Percentiles rank a stretch among this genome's conserved stretches.
Conservation (phyloP, 257 asterid species). For the Penstemon davidsonii region DNA sequence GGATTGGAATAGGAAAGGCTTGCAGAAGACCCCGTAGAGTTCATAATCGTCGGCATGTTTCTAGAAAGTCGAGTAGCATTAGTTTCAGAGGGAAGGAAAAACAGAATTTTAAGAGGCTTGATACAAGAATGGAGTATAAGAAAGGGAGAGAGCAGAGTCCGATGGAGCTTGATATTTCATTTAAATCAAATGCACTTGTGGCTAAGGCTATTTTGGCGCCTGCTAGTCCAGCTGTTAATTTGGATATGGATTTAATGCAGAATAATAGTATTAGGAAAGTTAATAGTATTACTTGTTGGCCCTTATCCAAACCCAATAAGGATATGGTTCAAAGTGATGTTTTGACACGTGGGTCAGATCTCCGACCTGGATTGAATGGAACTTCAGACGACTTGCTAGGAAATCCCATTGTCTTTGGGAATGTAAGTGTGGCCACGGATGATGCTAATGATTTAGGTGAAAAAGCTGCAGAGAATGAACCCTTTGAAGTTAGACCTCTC, state of each 20-base stretch:
- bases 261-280: conserved; percentile 34
- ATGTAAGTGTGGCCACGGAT: conserved; percentile 23
- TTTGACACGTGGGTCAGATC: conserved; percentile 29
- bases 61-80: conserved; percentile 29
- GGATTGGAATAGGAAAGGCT: conserved; percentile 53
- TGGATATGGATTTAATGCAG: conserved; percentile 27
- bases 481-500: conserved; percentile 21
- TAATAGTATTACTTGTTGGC: conserved; percentile 31
- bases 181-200: conserved; percentile 74
- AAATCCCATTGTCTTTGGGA: conserved; percentile 30
- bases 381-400: conserved; percentile 31
- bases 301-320: conserved; percentile 30
- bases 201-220: conserved; percentile 70
- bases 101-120: conserved; percentile 32
- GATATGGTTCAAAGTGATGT: conserved; percentile 29
- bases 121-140: conserved; percentile 33
- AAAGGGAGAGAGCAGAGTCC: conserved; percentile 55
- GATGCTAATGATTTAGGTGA: conserved; percentile 27
- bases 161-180: conserved; percentile 73
- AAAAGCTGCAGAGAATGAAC: conserved; percentile 23
- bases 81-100: conserved; percentile 43
- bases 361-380: conserved; percentile 32
- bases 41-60: conserved; percentile 29
- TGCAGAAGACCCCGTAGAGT: conserved; percentile 40
- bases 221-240: conserved; percentile 38